Conservation (phyloP, 2,329 filamentous ascomycete species). For the Cladosporium colombiae region DNA sequence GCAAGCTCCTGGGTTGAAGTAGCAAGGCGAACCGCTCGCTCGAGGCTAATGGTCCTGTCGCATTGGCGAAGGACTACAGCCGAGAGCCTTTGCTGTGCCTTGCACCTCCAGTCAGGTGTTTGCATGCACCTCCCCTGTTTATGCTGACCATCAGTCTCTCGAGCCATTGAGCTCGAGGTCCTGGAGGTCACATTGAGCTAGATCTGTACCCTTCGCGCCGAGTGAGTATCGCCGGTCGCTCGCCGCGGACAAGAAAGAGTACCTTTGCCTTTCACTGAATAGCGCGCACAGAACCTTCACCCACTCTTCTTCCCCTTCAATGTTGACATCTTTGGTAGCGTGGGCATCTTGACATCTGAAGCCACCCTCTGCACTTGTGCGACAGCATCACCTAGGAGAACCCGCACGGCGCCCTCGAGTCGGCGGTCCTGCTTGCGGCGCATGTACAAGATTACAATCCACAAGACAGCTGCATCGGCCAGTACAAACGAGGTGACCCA, state of each 20-base stretch:
- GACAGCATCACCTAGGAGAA: slow-evolving; percentile 55
- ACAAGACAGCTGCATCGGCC: slow-evolving; percentile 68
- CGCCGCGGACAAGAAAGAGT: neutral
- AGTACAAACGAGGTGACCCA: slow-evolving; percentile 70
- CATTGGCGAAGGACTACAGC: neutral
- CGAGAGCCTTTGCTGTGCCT: neutral
- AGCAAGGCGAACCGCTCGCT: neutral
- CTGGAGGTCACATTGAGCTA: neutral
- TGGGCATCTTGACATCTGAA: slow-evolving; percentile 37
- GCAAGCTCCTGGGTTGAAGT: neutral
- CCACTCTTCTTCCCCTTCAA: slow-evolving; percentile 24
- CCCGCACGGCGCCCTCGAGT: slow-evolving; percentile 72
- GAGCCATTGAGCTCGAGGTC: slow-evolving; percentile 1
- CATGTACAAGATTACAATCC: slow-evolving; percentile 70
- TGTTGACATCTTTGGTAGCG: slow-evolving; percentile 27
- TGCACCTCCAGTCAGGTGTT: neutral
- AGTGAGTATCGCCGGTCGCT: neutral
- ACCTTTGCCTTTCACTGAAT: neutral
- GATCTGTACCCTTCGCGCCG: neutral
- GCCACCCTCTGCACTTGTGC: slow-evolving; percentile 38
- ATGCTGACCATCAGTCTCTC: slow-evolving; percentile 5
- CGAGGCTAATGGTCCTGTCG: neutral
- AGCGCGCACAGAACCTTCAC: neutral
- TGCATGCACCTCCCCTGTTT: neutral
- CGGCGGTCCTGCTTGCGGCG: slow-evolving; percentile 68